Percentiles rank a stretch among this genome's conserved stretches.
These are phyloP conservation scores for Mortierella sp. DNA, from an alignment of 371 early-diverging fungal genomes.

Conservation along the genomic window DNA sequence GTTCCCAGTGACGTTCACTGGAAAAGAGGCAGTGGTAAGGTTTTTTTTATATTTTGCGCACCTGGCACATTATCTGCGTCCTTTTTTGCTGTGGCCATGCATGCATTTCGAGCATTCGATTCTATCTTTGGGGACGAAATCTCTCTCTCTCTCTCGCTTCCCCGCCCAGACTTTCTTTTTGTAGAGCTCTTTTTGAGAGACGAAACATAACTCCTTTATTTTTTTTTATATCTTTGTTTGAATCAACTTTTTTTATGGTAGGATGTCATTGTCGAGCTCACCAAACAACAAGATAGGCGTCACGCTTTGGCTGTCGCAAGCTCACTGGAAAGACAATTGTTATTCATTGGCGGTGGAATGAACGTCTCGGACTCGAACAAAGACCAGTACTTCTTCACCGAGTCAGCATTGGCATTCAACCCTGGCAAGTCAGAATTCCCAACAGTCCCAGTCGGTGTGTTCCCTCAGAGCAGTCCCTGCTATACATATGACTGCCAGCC, in stretches of 20 bases:
- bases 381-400: conserved; percentile 46
- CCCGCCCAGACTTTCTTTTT: no score
- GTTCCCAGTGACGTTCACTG: conserved; percentile 83
- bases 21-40: conserved; percentile 85
- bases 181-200: background rate
- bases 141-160: no score
- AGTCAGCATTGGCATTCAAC: conserved; percentile 26
- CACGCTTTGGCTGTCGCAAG: conserved; percentile 49
- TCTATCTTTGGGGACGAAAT: conserved; percentile 8
- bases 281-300: conserved; percentile 42
- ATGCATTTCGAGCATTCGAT: background rate
- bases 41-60: background rate
- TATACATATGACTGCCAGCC: conserved; percentile 41
- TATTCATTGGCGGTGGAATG: conserved; percentile 44
- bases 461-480: conserved; percentile 40
- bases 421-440: conserved; percentile 46
- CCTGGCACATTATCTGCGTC: conserved; percentile 4
- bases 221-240: background rate
- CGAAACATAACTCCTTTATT: background rate
- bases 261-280: conserved; percentile 48
- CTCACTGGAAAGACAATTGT: conserved; percentile 32
- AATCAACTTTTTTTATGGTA: conserved; percentile 8
- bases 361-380: conserved; percentile 43
- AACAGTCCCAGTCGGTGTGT: conserved; percentile 39
- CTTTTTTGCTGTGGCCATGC: conserved; percentile 7